Evolutionary conservation across 2,329 filamentous ascomycete genomes (phyloP), one percentile per base, ranked within the genome.

Genomic region (Dichotomopilus funicola): DNA sequence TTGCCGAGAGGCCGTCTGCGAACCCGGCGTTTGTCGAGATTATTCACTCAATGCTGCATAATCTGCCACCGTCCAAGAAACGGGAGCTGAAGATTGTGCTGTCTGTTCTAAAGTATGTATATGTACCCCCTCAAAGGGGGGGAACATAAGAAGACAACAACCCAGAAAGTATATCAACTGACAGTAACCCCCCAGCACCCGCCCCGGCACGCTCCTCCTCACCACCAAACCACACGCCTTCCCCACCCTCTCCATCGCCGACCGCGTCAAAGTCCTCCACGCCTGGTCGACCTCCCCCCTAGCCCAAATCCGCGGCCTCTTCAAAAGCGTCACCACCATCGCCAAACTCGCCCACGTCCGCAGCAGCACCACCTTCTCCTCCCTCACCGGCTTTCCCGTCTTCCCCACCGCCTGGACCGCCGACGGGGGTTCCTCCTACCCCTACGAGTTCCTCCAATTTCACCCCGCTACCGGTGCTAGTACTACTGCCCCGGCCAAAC

Each of bases 181-280:
- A 27, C 19, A 27, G 19, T 27, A 7, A 38, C 36, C n/a, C 4
- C 5, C n/a, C 31, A 88, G 83, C 58, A 84, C 83, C 27, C 78
- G 81, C 37, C 67, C 78, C 3, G 86, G 86, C 33, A 82, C 83
- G 33, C 70, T 87, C 13, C 67, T 87, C 5, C 73, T 89, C 47
- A 90, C 87, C 0, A 86, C 87, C n/a, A 80, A 83, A 66, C 75
- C 79, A 60, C 80, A 77, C 0, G 81, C 85, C 1, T 69, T 89
- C 46, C 75, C 81, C 52, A 71, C 80, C 51, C 86, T 88, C 61
- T 78, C 86, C 0, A 62, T 83, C 19, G 69, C 77, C 37, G 72
- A 81, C 13, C 81, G 87, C 40, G 78, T 87, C 65, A 72, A 76
- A 35, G 82, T 90, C 49, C 61, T 91, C 41, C 74, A 79, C 51